A percentile compares a stretch with the other conserved stretches of the same genome.
These are phyloP conservation scores for Kodamaea sagamina DNA, from an alignment of 805 yeast species.

Conservation along the genomic window DNA sequence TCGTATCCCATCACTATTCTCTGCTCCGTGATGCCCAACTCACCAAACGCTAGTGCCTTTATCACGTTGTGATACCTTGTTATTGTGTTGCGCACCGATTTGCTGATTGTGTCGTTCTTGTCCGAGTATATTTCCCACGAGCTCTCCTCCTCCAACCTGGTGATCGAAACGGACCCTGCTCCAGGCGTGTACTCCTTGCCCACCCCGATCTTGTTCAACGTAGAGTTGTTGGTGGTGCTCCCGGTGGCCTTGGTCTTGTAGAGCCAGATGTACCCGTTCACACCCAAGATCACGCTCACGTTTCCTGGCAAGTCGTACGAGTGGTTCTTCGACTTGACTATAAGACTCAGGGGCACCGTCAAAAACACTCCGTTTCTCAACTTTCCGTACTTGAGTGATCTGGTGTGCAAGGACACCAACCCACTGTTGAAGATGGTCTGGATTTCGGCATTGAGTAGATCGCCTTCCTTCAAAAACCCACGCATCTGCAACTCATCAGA, in stretches of 20 bases:
- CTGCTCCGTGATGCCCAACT: slow-evolving; percentile 82
- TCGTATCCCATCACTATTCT: slow-evolving; percentile 83
- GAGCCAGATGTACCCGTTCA: slow-evolving; percentile 93
- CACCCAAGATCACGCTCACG: slow-evolving; percentile 86
- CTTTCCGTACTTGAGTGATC: slow-evolving; percentile 94
- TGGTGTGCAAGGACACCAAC: slow-evolving; percentile 88
- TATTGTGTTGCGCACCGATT: slow-evolving; percentile 66
- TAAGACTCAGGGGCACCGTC: slow-evolving; percentile 77
- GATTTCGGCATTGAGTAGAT: slow-evolving; percentile 91
- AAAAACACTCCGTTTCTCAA: slow-evolving; percentile 86
- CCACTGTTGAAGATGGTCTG: slow-evolving; percentile 90
- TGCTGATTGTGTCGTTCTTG: slow-evolving; percentile 72
- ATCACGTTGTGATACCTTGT: slow-evolving; percentile 84
- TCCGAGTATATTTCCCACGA: slow-evolving; percentile 96
- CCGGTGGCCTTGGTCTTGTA: slow-evolving; percentile 55
- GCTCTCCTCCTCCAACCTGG: slow-evolving; percentile 87
- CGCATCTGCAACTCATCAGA: slow-evolving; percentile 97
- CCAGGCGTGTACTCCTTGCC: slow-evolving; percentile 54
- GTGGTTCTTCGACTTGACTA: slow-evolving; percentile 85
- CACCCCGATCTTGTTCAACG: slow-evolving; percentile 40
- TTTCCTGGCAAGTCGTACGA: slow-evolving; percentile 91
- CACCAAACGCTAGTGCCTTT: slow-evolving; percentile 77
- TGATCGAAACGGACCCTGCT: slow-evolving; percentile 65
- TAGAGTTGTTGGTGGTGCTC: slow-evolving; percentile 23
- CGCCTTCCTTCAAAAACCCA: slow-evolving; percentile 91